phyloP scores from a whole-genome alignment of 2,329 filamentous ascomycete species.

The Cucurbitaria berberidis region DNA sequence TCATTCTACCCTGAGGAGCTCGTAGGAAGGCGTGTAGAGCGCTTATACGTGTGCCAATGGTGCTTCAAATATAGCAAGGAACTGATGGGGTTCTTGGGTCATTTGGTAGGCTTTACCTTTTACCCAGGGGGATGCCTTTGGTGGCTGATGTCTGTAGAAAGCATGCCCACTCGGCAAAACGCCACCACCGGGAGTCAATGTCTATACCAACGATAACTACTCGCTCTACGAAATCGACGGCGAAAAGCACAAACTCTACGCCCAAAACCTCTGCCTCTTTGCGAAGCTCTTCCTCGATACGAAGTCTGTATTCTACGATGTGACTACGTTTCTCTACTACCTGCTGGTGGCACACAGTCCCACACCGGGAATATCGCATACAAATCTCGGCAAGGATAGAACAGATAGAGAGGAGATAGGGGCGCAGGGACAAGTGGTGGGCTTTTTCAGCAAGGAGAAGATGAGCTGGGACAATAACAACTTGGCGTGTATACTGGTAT shows the following conservation, averaged over 20 bases:
- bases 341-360: slow-evolving; percentile 77
- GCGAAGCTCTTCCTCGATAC: slow-evolving; percentile 98
- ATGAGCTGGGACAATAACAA: slow-evolving; percentile 99
- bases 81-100: slow-evolving; percentile 55
- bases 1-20: slow-evolving; percentile 81
- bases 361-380: slow-evolving; percentile 38
- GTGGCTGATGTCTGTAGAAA: slow-evolving; percentile 42
- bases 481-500: slow-evolving; percentile 92
- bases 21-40: slow-evolving; percentile 51
- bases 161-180: slow-evolving; percentile 51
- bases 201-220: slow-evolving; percentile 82
- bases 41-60: slow-evolving; percentile 85
- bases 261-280: slow-evolving; percentile 93
- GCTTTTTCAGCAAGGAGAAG: slow-evolving; percentile 99
- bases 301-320: slow-evolving; percentile 98
- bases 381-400: slow-evolving; percentile 29
- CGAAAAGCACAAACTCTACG: slow-evolving; percentile 84
- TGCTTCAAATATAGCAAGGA: slow-evolving; percentile 91
- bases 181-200: slow-evolving; percentile 69
- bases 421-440: slow-evolving; percentile 67
- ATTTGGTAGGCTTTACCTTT: slow-evolving; percentile 37
- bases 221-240: slow-evolving; percentile 93
- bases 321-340: slow-evolving; percentile 93
- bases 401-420: neutral
- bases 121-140: neutral